Base-by-base conservation (phyloP, 805 yeast genomes). In the Hemisphaericaspora nanyangensis region DNA sequence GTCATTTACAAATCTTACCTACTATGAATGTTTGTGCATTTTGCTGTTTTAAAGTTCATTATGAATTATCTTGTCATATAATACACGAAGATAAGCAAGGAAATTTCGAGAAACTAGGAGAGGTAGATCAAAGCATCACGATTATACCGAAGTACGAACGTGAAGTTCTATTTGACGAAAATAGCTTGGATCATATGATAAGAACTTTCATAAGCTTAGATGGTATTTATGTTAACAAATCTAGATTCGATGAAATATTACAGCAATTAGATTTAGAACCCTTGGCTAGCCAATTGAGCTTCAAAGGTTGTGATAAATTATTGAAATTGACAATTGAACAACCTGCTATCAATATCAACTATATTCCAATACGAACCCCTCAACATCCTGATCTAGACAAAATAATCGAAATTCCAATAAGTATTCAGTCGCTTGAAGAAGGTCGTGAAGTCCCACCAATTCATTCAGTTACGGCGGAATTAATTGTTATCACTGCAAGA, bases 1-100 rank as follows among this genome's bases (percentile, higher is more conserved):
- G n/a, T 17, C 47, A 44, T 34, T 32, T 44, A 15, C 17, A 37
- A 27, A 13, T 40, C n/a, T 44, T 42, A n/a, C 47, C 47, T n/a
- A 28, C 42, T 5, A 34, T 33, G 17, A 17, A 29, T 11, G 28
- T 15, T 2, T 15, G 27, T 10, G n/a, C 27, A 5, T 38, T 15
- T 17, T 16, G 40, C 17, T 15, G 25, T 6, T 19, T 18, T n/a
- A 13, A 20, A 27, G 15, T 38, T 12, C 30, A 33, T 15, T 44
- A 44, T 31, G 15, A 18, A 3, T 17, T 44, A n/a, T 34, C 42
- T 12, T 16, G 40, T 13, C 34, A 22, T 16, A 12, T 44, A 6
- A 26, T 40, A 16, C 30, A 27, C 8, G 20, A 38, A 16, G 19
- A 22, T 5, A 24, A 17, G 3, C 16, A 1, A 10, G 31, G 20